Conservation (phyloP, 2,329 filamentous ascomycete genomes). For the Rutstroemia sp. region DNA sequence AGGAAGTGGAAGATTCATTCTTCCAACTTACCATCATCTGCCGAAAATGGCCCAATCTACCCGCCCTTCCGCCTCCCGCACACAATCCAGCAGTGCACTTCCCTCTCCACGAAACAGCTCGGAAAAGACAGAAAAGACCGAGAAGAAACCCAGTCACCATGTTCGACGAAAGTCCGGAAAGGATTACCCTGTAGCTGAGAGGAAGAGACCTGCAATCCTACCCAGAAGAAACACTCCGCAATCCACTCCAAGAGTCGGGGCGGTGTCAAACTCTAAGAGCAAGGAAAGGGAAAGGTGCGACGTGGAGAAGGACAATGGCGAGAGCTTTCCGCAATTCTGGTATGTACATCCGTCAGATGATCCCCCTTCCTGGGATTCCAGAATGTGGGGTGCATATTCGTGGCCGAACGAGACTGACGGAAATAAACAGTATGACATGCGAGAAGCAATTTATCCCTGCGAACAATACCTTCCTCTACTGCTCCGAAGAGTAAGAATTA, state of each 20-base stretch:
- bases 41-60: slow-evolving; percentile 23
- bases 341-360: slow-evolving; percentile 28
- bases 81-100: slow-evolving; percentile 13
- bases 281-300: slow-evolving; percentile 17
- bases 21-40: not conserved
- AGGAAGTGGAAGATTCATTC: not conserved
- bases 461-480: slow-evolving; percentile 52
- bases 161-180: slow-evolving; percentile 5
- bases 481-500: slow-evolving; percentile 52
- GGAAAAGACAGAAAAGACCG: not conserved
- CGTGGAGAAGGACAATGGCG: slow-evolving; percentile 40
- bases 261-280: slow-evolving; percentile 2
- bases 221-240: slow-evolving; percentile 19
- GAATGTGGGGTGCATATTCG: slow-evolving; percentile 21
- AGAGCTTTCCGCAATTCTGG: slow-evolving; percentile 61
- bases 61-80: slow-evolving; percentile 21
- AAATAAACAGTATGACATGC: slow-evolving; percentile 50
- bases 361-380: not conserved
- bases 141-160: not conserved
- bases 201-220: slow-evolving; percentile 22
- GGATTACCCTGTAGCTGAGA: slow-evolving; percentile 10
- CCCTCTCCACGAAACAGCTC: slow-evolving; percentile 18
- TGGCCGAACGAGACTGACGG: slow-evolving; percentile 17
- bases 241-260: slow-evolving; percentile 11
- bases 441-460: slow-evolving; percentile 58